phyloP scores from a whole-genome alignment of 495 filamentous ascomycete genomes.

The Tuber melanosporum region DNA sequence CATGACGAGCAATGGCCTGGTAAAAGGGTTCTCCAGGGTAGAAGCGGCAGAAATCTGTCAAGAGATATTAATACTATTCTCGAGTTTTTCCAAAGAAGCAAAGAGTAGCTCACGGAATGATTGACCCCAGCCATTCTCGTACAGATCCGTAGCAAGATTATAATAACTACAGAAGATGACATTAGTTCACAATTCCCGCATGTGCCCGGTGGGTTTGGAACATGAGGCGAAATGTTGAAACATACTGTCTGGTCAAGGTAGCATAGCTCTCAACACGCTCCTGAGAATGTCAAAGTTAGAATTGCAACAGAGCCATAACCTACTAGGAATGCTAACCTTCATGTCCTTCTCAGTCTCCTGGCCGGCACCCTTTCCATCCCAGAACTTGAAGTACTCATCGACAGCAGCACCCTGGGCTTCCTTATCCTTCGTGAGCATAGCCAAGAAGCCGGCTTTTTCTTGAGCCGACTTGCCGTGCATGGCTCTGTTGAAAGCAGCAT shows the following conservation, averaged over 20 bases:
- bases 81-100: background rate
- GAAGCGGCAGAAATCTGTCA: constrained; percentile 81
- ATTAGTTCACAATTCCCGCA: background rate
- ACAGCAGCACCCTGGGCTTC: constrained; percentile 79
- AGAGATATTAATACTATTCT: background rate
- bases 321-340: constrained; percentile 51
- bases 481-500: constrained; percentile 88
- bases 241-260: constrained; percentile 87
- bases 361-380: constrained; percentile 83
- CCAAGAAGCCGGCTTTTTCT: constrained; percentile 64
- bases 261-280: constrained; percentile 86
- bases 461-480: constrained; percentile 80
- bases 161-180: constrained; percentile 62
- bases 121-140: constrained; percentile 94
- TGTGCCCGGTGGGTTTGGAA: background rate
- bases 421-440: constrained; percentile 79
- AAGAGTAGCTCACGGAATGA: constrained; percentile 44
- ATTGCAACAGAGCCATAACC: background rate
- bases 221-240: constrained; percentile 25
- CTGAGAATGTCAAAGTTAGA: constrained; percentile 43
- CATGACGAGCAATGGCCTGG: constrained; percentile 93
- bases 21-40: constrained; percentile 78
- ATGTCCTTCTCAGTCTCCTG: constrained; percentile 76
- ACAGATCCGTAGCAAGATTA: constrained; percentile 94
- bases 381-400: constrained; percentile 99